These are phyloP conservation scores for Pleurotus salmoneostramineus DNA, from an alignment of 768 basidiomycete species.

Conservation along the genomic window DNA sequence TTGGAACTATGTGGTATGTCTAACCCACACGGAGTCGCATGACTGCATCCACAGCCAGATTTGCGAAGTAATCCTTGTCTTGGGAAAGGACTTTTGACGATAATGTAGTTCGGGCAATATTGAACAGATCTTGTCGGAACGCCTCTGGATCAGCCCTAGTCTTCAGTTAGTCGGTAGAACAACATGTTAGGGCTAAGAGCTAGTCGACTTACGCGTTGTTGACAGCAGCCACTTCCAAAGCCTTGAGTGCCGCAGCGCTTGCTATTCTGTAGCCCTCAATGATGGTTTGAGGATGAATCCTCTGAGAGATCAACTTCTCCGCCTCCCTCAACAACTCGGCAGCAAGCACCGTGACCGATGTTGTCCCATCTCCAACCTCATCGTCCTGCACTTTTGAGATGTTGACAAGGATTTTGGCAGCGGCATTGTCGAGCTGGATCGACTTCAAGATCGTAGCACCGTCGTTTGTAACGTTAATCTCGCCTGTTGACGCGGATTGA, in stretches of 20 bases:
- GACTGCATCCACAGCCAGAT: slow-evolving; percentile 96
- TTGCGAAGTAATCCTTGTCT: slow-evolving; percentile 97
- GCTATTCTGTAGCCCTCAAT: slow-evolving; percentile 96
- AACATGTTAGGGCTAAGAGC: background rate
- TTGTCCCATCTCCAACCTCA: slow-evolving; percentile 96
- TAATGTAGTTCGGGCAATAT: slow-evolving; percentile 93
- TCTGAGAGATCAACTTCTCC: slow-evolving; percentile 87
- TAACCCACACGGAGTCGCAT: slow-evolving; percentile 72
- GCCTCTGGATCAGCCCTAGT: slow-evolving; percentile 62
- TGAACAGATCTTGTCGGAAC: slow-evolving; percentile 90
- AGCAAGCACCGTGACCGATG: slow-evolving; percentile 87
- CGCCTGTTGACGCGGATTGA: slow-evolving; percentile 83
- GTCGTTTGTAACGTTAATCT: slow-evolving; percentile 97
- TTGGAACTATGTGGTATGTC: background rate
- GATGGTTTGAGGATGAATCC: slow-evolving; percentile 97
- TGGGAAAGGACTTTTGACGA: slow-evolving; percentile 95
- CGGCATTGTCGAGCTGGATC: slow-evolving; percentile 96
- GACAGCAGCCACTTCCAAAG: slow-evolving; percentile 76
- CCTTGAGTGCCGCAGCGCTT: slow-evolving; percentile 75
- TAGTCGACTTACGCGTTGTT: slow-evolving; percentile 72
- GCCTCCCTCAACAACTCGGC: slow-evolving; percentile 92
- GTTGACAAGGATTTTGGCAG: slow-evolving; percentile 98
- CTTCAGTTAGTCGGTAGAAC: background rate
- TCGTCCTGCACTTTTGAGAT: slow-evolving; percentile 99
- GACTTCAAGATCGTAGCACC: slow-evolving; percentile 98